A percentile compares a stretch with the other conserved stretches of the same genome.
These are phyloP conservation scores for Ceratorhiza oryzae-sativae DNA, from an alignment of 1,284 basidiomycete genomes.

Conservation along the genomic window DNA sequence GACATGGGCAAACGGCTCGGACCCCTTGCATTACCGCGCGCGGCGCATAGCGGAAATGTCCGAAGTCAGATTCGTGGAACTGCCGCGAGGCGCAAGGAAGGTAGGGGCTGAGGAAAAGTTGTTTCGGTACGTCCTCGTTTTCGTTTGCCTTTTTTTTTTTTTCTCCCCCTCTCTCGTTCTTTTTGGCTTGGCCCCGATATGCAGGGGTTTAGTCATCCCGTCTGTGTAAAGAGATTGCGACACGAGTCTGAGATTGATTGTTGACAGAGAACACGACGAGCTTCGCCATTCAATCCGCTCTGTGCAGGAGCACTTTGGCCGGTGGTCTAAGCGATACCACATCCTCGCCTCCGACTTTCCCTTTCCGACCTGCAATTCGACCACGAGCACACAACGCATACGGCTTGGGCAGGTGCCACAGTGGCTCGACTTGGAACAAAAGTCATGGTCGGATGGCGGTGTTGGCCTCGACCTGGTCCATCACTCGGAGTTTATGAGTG, in stretches of 20 bases:
- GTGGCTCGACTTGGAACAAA: conserved; percentile 30
- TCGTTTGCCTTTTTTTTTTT: background rate
- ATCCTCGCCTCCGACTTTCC: conserved; percentile 39
- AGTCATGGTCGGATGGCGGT: conserved; percentile 17
- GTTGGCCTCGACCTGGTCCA: conserved; percentile 34
- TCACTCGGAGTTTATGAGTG: conserved; percentile 39
- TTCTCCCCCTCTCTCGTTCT: background rate
- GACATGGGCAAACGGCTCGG: conserved; percentile 42
- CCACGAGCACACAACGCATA: background rate
- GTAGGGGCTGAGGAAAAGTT: conserved; percentile 31
- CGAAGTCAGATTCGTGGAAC: conserved; percentile 24
- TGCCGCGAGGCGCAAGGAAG: conserved; percentile 32
- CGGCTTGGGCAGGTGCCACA: conserved; percentile 42
- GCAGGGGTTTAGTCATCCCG: no score
- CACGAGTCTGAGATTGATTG: background rate
- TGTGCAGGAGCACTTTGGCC: conserved; percentile 38
- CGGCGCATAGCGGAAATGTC: conserved; percentile 30
- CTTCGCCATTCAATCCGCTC: conserved; percentile 44
- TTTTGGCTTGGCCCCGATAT: background rate
- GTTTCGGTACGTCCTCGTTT: conserved; percentile 25
- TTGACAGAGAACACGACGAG: conserved; percentile 42
- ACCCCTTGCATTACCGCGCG: conserved; percentile 38
- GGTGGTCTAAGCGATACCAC: conserved; percentile 33
- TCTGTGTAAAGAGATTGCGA: no score
- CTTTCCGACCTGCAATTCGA: conserved; percentile 39